These are phyloP conservation scores for Neoboletus magnificus DNA, from an alignment of 768 basidiomycete species.

Conservation along the genomic window DNA sequence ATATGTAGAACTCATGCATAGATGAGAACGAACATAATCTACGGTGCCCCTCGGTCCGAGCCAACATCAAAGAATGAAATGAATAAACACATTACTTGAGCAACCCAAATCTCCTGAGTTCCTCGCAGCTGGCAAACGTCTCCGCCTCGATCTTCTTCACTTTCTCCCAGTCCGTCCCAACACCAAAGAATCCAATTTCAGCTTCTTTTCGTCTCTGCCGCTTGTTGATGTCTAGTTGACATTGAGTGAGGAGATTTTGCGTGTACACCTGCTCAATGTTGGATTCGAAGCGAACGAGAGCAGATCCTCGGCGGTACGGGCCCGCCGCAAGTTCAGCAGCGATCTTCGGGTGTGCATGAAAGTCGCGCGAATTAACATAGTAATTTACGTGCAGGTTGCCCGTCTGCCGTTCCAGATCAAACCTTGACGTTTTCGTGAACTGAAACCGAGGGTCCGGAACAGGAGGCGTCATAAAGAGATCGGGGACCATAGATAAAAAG, in stretches of 20 bases:
- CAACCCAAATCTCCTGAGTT: slow-evolving; percentile 61
- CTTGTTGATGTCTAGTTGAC: slow-evolving; percentile 63
- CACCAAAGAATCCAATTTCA: slow-evolving; percentile 84
- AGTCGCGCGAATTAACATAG: slow-evolving; percentile 78
- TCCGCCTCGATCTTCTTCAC: slow-evolving; percentile 71
- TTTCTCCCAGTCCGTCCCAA: slow-evolving; percentile 92
- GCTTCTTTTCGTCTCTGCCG: slow-evolving; percentile 70
- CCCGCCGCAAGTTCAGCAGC: slow-evolving; percentile 63
- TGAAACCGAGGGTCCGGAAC: slow-evolving; percentile 79
- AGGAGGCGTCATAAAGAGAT: slow-evolving; percentile 60
- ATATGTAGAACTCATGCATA: slow-evolving; percentile 6
- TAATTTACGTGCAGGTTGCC: slow-evolving; percentile 69
- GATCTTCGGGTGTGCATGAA: slow-evolving; percentile 71
- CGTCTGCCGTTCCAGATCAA: slow-evolving; percentile 71
- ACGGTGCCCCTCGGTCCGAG: slow-evolving; percentile 1
- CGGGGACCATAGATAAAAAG: slow-evolving; percentile 75
- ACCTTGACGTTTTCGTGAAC: slow-evolving; percentile 59
- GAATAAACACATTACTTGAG: slow-evolving; percentile 35
- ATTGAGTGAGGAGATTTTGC: slow-evolving; percentile 64
- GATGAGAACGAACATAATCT: slow-evolving; percentile 11
- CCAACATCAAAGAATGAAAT: slow-evolving; percentile 9
- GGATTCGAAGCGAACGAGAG: slow-evolving; percentile 64
- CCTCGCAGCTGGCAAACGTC: slow-evolving; percentile 73
- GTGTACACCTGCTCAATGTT: slow-evolving; percentile 74
- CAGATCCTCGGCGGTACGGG: slow-evolving; percentile 25